phyloP scores from a whole-genome alignment of 1,284 basidiomycete species.

The Ganoderma resinaceum region DNA sequence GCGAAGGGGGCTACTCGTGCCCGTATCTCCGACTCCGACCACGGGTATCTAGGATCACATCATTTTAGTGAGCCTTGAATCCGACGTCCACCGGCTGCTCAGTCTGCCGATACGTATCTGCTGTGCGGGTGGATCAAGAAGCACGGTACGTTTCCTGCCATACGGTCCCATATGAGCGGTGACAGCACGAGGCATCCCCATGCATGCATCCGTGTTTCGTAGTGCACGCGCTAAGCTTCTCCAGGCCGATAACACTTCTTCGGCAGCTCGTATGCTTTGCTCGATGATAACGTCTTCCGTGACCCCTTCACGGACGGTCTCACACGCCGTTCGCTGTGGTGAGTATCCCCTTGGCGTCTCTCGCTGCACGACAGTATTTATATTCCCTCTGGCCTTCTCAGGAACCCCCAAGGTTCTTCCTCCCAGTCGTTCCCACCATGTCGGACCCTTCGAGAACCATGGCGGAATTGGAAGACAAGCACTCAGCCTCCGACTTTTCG shows the following conservation, averaged over 20 bases:
- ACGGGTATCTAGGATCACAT: neutral
- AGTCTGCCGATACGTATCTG: neutral
- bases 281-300: conserved; percentile 22
- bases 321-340: conserved; percentile 24
- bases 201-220: neutral
- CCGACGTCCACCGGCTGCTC: neutral
- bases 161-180: neutral
- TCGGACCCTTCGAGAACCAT: conserved; percentile 19
- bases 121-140: neutral
- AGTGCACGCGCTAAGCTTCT: neutral
- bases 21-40: no score
- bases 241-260: neutral
- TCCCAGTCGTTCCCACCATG: conserved; percentile 29
- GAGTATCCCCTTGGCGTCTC: neutral
- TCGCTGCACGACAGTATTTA: conserved; percentile 13
- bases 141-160: neutral
- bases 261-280: conserved; percentile 20
- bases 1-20: neutral
- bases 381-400: conserved; percentile 22
- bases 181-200: neutral
- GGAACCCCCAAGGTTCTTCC: conserved; percentile 15
- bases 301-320: conserved; percentile 9
- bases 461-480: conserved; percentile 32
- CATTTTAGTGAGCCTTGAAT: neutral
- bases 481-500: conserved; percentile 29